phyloP scores from a whole-genome alignment of 2,329 filamentous ascomycete species.

The Teratosphaeria epicoccoides region DNA sequence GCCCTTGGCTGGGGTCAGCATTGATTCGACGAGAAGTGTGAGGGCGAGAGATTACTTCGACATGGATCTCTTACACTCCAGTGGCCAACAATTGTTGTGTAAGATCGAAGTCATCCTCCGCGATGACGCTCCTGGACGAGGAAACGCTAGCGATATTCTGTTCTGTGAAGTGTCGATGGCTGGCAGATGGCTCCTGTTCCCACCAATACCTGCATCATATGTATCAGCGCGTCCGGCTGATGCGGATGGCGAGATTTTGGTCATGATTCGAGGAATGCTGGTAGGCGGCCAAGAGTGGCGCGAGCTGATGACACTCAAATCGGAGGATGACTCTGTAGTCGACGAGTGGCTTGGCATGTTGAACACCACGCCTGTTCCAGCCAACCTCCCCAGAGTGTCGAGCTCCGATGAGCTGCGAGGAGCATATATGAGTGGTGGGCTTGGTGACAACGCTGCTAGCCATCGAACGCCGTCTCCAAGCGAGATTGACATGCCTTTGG shows the following conservation, averaged over 20 bases:
- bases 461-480: constrained; percentile 6
- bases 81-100: constrained; percentile 79
- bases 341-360: constrained; percentile 83
- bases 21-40: constrained; percentile 72
- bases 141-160: constrained; percentile 70
- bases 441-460: neutral
- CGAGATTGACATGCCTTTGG: constrained; percentile 53
- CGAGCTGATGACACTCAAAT: constrained; percentile 67
- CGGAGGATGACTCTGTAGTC: constrained; percentile 66
- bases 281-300: constrained; percentile 60
- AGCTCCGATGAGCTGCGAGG: constrained; percentile 35
- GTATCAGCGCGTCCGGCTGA: constrained; percentile 75
- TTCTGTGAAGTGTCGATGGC: constrained; percentile 78
- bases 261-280: constrained; percentile 73
- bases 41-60: constrained; percentile 84
- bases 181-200: constrained; percentile 77
- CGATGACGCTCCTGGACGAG: constrained; percentile 60
- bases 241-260: constrained; percentile 58
- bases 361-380: constrained; percentile 51
- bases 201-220: constrained; percentile 63
- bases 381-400: constrained; percentile 41
- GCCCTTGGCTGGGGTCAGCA: constrained; percentile 55
- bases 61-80: constrained; percentile 76
- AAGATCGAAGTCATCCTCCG: constrained; percentile 78
- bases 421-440: constrained; percentile 10